Evolutionary conservation across 2,329 filamentous ascomycete genomes (phyloP).

Genomic region (Alternaria postmessia): DNA sequence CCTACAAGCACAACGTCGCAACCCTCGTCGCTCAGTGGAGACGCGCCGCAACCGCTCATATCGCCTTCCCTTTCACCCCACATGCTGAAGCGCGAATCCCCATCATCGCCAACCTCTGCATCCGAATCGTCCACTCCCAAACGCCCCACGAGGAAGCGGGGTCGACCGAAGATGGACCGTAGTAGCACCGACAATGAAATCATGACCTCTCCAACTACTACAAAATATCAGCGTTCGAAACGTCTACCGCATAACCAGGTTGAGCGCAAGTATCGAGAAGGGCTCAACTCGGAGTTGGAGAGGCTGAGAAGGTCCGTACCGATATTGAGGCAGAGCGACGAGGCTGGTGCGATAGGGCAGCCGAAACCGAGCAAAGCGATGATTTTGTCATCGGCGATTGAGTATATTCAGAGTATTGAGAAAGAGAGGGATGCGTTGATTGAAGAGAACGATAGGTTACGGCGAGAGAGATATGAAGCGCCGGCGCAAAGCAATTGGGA

Average conservation of each 20-base stretch:
- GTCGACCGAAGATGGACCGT: constrained; percentile 42
- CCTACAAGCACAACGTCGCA: constrained; percentile 33
- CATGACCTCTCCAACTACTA: constrained; percentile 10
- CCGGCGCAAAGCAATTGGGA: background rate
- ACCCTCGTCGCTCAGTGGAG: constrained; percentile 46
- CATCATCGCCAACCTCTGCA: constrained; percentile 25
- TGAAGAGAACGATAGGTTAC: constrained; percentile 39
- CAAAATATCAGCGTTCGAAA: constrained; percentile 27
- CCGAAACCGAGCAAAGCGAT: constrained; percentile 47
- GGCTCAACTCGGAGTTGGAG: constrained; percentile 43
- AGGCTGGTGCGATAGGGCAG: constrained; percentile 34
- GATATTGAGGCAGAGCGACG: constrained; percentile 42
- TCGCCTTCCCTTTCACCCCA: constrained; percentile 39
- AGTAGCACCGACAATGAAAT: constrained; percentile 23
- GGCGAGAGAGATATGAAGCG: constrained; percentile 10
- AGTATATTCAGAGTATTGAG: constrained; percentile 44
- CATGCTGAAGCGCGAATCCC: constrained; percentile 43
- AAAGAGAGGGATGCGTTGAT: constrained; percentile 37
- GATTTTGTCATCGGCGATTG: constrained; percentile 43
- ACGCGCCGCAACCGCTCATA: constrained; percentile 31
- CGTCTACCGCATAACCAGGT: constrained; percentile 50
- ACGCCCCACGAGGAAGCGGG: constrained; percentile 41
- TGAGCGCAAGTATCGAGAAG: constrained; percentile 39
- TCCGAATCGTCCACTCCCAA: constrained; percentile 35
- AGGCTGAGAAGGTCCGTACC: constrained; percentile 39